Percentiles rank a stretch among this genome's conserved stretches.
These are phyloP conservation scores for Neobulgaria alba DNA, from an alignment of 2,329 filamentous ascomycete species.

Conservation along the genomic window DNA sequence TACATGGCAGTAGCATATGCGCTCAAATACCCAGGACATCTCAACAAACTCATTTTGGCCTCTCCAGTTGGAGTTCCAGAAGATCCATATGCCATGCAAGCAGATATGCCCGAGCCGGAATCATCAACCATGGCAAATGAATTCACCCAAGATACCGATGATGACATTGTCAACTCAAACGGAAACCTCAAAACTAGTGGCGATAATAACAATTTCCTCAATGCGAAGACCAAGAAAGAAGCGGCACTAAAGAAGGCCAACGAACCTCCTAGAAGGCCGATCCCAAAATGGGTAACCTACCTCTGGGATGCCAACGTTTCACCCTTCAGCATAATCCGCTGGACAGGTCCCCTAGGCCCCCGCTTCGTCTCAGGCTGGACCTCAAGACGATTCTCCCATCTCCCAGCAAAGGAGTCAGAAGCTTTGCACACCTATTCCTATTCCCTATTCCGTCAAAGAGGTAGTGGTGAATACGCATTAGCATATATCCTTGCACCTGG, in stretches of 20 bases:
- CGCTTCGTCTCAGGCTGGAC: conserved; percentile 94
- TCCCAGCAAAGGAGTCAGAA: conserved; percentile 70
- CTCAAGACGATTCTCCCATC: conserved; percentile 80
- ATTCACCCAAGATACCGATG: conserved; percentile 65
- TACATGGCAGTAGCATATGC: conserved; percentile 95
- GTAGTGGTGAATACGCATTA: conserved; percentile 88
- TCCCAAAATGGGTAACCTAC: conserved; percentile 83
- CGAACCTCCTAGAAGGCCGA: conserved; percentile 37
- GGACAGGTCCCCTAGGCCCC: conserved; percentile 82
- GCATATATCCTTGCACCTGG: conserved; percentile 90
- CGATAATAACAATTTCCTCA: conserved; percentile 44
- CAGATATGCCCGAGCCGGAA: conserved; percentile 68
- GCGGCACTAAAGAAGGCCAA: conserved; percentile 30
- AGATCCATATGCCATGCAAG: conserved; percentile 79
- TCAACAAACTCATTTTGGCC: conserved; percentile 94
- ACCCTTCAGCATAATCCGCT: conserved; percentile 83
- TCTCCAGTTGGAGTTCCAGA: conserved; percentile 93
- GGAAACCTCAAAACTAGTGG: conserved; percentile 24
- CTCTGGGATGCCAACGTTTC: conserved; percentile 97
- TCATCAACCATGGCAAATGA: conserved; percentile 69
- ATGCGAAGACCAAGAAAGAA: conserved; percentile 35
- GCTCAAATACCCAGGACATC: conserved; percentile 84
- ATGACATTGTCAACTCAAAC: conserved; percentile 34
- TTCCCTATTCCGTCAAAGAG: conserved; percentile 83
- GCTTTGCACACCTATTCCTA: conserved; percentile 91